Evolutionary conservation across 2,329 filamentous ascomycete genomes (phyloP).

Genomic region (Hypoxylon sp.): DNA sequence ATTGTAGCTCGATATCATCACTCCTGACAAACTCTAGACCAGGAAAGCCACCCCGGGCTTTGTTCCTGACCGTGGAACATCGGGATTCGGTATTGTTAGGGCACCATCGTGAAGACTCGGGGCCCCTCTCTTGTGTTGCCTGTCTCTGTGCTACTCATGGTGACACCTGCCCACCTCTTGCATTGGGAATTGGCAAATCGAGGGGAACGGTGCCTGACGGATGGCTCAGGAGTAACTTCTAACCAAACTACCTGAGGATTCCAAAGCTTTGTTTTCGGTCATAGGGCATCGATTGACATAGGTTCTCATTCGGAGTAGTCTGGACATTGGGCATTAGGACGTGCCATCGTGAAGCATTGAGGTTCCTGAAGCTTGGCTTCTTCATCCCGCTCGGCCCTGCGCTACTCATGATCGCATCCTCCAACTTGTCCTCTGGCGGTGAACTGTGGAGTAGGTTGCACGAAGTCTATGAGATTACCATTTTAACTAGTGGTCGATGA

Average conservation of each 20-base stretch:
- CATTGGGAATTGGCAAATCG: background rate
- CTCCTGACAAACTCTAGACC: too few relatives aligned
- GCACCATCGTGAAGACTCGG: background rate
- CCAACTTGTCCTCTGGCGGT: background rate
- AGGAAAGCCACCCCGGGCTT: too few relatives aligned
- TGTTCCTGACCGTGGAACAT: background rate
- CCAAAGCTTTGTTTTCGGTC: background rate
- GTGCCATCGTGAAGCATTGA: background rate
- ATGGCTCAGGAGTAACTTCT: background rate
- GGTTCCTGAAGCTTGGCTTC: background rate
- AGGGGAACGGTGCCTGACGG: background rate
- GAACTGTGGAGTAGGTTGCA: background rate
- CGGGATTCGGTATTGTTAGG: background rate
- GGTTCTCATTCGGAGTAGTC: background rate
- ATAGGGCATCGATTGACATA: background rate
- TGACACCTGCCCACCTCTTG: background rate
- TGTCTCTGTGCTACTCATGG: background rate
- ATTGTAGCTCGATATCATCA: too few relatives aligned
- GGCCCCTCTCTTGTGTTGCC: background rate
- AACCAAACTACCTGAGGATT: background rate
- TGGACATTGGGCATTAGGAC: background rate
- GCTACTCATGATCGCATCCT: background rate
- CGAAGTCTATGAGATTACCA: background rate
- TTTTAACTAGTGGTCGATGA: background rate
- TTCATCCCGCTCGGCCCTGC: background rate